Conservation (phyloP, 2,329 filamentous ascomycete species). For the Aureobasidium sp. region DNA sequence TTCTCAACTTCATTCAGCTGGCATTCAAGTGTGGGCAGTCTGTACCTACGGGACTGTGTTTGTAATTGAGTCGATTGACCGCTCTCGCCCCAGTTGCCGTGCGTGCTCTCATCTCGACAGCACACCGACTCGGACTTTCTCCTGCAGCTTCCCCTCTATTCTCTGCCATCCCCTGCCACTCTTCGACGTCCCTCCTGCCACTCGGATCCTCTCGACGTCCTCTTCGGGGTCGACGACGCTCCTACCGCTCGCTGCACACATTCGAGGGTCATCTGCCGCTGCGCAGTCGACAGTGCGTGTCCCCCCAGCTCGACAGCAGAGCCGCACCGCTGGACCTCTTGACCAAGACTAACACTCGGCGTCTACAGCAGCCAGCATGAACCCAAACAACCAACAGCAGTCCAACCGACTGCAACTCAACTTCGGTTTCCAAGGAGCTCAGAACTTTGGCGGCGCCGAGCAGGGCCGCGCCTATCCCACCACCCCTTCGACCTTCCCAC, state of each 20-base stretch:
- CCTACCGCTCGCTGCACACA: not conserved
- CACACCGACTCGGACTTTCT: slow-evolving; percentile 9
- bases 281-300: slow-evolving; percentile 7
- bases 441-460: slow-evolving; percentile 37
- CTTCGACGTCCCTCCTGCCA: not conserved
- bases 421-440: slow-evolving; percentile 37
- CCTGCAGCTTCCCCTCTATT: not conserved
- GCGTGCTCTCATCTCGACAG: not conserved
- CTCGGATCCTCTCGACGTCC: not conserved
- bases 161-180: not conserved
- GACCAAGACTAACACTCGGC: not conserved
- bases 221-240: not conserved
- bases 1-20: not conserved
- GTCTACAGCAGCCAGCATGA: slow-evolving; percentile 3
- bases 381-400: slow-evolving; percentile 19
- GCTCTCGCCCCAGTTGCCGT: not conserved
- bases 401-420: slow-evolving; percentile 46
- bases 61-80: not conserved
- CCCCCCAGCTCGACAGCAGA: not conserved
- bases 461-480: slow-evolving; percentile 48
- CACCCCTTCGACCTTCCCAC: slow-evolving; percentile 91
- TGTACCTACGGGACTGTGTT: not conserved
- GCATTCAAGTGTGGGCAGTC: not conserved
- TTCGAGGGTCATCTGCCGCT: not conserved
- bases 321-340: not conserved